Evolutionary conservation across 139 green algal species (phyloP).

Genomic region (Eudorina sp.): DNA sequence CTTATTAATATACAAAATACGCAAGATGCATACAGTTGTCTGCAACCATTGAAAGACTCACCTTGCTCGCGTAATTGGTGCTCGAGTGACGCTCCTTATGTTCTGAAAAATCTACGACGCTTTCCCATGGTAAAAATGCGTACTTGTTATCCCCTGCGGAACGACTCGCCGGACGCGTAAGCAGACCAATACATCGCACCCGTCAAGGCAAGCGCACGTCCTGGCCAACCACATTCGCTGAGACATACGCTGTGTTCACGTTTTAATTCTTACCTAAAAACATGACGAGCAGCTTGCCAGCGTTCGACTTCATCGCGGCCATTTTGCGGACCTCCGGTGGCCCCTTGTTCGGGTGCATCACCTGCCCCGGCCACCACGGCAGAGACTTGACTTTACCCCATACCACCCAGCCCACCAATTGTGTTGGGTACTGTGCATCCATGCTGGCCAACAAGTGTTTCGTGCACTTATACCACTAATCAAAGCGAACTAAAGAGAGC

Average conservation of each 20-base stretch:
- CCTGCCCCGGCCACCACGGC: constrained; percentile 43
- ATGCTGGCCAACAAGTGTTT: not conserved
- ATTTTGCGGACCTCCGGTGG: constrained; percentile 38
- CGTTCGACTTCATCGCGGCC: constrained; percentile 41
- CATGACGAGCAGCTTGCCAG: constrained; percentile 39
- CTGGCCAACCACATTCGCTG: not conserved
- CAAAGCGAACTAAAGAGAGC: too few species aligned
- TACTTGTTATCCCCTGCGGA: constrained; percentile 48
- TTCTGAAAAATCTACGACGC: constrained; percentile 31
- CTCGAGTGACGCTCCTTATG: not conserved
- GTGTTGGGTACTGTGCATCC: not conserved
- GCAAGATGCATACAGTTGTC: too few species aligned
- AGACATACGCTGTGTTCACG: not conserved
- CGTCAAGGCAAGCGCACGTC: not conserved
- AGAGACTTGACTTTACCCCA: constrained; percentile 47
- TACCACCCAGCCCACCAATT: constrained; percentile 41
- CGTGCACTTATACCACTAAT: not conserved
- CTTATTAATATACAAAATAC: too few species aligned
- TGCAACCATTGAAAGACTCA: too few species aligned
- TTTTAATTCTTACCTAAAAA: constrained; percentile 3
- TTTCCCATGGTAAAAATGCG: constrained; percentile 17
- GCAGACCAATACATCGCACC: not conserved
- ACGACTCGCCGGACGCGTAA: not conserved
- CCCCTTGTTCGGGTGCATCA: constrained; percentile 29
- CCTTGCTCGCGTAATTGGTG: constrained; percentile 45